A percentile compares a stretch with the other conserved stretches of the same genome.
Conservation (phyloP, 495 filamentous ascomycete genomes). For the Penicillium cinerascens region DNA sequence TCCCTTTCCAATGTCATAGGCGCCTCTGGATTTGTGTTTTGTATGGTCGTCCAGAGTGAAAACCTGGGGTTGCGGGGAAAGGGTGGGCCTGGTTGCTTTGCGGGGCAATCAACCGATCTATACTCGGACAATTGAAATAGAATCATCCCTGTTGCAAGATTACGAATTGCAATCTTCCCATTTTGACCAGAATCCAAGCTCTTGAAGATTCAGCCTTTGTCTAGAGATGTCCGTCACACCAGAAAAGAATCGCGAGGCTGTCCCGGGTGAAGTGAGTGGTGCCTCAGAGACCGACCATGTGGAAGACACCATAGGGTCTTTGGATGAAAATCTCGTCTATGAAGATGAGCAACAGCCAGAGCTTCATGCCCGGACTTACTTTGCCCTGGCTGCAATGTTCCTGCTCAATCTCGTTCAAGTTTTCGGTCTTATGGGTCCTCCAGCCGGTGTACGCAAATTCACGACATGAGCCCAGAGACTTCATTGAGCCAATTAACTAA, state of each 20-base stretch:
- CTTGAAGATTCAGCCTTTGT: no score
- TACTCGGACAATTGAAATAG: neutral
- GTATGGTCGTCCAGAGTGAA: neutral
- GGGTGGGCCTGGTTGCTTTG: neutral
- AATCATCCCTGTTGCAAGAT: neutral
- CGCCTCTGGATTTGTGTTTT: no score
- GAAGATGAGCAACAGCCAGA: constrained; percentile 3
- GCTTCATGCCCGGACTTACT: constrained; percentile 6
- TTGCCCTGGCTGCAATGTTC: constrained; percentile 9
- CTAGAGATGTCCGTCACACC: no score
- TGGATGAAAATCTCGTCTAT: neutral
- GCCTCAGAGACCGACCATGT: neutral
- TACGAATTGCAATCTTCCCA: no score
- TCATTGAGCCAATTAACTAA: neutral
- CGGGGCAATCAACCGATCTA: neutral
- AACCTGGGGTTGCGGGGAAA: neutral
- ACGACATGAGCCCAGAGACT: no score
- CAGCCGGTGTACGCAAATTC: constrained; percentile 1
- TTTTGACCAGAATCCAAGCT: no score
- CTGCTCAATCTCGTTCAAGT: constrained; percentile 10
- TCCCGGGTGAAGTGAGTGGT: no score
- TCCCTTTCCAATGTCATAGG: neutral
- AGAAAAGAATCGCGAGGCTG: no score
- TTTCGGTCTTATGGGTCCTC: constrained; percentile 10
- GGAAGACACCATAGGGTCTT: neutral